Conservation (phyloP, 257 asterid species). For the Euphrasia confusa region DNA sequence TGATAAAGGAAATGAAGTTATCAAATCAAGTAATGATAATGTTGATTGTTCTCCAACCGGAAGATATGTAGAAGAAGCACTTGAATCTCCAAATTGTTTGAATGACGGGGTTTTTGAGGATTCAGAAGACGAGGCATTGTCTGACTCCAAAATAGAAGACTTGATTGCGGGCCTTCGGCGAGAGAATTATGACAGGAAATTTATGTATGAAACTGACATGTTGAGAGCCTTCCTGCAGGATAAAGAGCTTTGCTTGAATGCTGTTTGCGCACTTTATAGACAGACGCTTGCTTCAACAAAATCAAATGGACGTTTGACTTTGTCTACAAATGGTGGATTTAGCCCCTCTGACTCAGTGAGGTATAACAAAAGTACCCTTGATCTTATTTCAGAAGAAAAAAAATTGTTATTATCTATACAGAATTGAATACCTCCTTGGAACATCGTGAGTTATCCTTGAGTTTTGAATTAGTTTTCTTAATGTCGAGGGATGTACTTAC, state of each 20-base stretch:
- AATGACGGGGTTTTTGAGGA: background rate
- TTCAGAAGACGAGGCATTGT: background rate
- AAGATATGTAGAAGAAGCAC: background rate
- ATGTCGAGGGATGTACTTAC: too few species aligned
- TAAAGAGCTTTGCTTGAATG: conserved; percentile 28
- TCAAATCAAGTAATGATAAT: background rate
- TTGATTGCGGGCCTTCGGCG: background rate
- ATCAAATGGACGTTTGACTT: conserved; percentile 6
- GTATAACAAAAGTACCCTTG: too few species aligned
- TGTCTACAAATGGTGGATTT: conserved; percentile 8
- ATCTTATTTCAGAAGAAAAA: too few species aligned
- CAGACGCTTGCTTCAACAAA: background rate
- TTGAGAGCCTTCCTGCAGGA: background rate
- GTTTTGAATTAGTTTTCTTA: background rate
- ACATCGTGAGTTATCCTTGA: background rate
- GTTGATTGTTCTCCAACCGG: background rate
- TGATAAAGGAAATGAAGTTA: background rate
- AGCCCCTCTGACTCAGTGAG: conserved; percentile 20
- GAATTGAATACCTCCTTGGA: background rate
- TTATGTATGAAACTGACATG: background rate
- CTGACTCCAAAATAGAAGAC: background rate
- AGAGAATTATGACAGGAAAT: background rate
- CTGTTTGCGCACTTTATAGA: conserved; percentile 30
- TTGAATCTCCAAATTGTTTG: background rate
- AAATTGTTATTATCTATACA: too few species aligned